Base-by-base conservation (phyloP, 352 stramenopile genomes). In the Phytophthora colocasiae region DNA sequence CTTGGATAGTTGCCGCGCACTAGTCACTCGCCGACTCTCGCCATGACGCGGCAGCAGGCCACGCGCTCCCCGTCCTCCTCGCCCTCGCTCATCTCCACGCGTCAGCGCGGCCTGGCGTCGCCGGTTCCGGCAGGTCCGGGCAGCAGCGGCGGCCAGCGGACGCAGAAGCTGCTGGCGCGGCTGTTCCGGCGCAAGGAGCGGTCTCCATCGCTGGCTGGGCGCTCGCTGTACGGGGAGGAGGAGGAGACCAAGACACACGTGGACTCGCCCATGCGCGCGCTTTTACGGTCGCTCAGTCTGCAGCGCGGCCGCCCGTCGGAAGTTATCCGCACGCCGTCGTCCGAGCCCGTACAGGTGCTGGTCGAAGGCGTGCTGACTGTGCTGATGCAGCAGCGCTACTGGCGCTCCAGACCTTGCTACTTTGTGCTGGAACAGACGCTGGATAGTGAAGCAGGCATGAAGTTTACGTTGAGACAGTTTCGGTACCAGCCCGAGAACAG, bases 401-500 rank as follows among this genome's bases (percentile, higher is more conserved):
- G 82, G 80, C 77, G 80, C 52, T 79, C 69, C 9, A 87, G 72
- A 55, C 71, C 75, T 6, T 77, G 45, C 6, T 92, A 89, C 50
- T 92, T 89, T 51, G 71, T 89, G 29, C 55, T 93, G 53, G 80
- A 82, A 36, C 68, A 87, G 50, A 56, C 43, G 5, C 8, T 50
- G 5, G 63, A 55, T 26, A 52, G 41, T n/a, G 22, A 22, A 2
- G 39, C 12, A 48, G 38, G 38, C 0, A 4, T 67, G 45, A 59
- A 62, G 9, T 74, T 92, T 50, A 74, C 65, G 31, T 52, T 93
- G 24, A 59, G 71, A 14, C 80, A 93, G 71, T 92, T 84, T 47
- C 66, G 67, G n/a, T 69, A 71, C 31, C n/a, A 63, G 8, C 43
- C 65, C 1, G 80, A 85, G 32, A 71, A 46, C 40, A 59, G 39